Conservation (phyloP, 179 eudicot genomes). For the Pouteria campechiana region DNA sequence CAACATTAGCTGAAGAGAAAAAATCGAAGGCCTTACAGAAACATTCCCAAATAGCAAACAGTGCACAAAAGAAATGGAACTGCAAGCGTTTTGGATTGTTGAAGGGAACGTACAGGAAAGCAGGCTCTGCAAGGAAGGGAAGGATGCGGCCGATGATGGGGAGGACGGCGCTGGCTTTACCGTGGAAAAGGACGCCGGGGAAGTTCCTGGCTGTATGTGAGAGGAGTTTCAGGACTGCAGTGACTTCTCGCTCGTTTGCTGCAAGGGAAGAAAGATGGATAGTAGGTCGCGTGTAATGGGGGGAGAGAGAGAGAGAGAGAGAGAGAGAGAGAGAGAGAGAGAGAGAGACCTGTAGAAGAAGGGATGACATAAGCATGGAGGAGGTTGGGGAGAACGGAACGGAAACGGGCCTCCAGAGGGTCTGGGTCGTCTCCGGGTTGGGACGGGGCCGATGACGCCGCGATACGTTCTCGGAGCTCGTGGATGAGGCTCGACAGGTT, state of each 20-base stretch:
- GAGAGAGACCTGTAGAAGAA: conserved; percentile 40
- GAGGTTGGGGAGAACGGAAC: conserved; percentile 74
- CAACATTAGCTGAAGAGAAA: no score
- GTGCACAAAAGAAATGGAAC: background rate
- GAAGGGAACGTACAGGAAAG: conserved; percentile 37
- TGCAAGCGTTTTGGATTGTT: no score
- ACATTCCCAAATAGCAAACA: background rate
- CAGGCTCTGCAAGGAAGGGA: conserved; percentile 73
- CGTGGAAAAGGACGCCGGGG: conserved; percentile 83
- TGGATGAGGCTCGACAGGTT: conserved; percentile 67
- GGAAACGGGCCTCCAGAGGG: conserved; percentile 51
- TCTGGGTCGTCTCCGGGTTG: conserved; percentile 37
- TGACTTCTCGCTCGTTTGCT: conserved; percentile 80
- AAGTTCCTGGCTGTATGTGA: conserved; percentile 62
- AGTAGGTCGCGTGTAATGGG: background rate
- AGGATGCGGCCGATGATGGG: conserved; percentile 74
- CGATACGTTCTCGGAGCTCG: conserved; percentile 84
- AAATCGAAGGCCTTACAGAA: background rate
- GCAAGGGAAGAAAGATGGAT: background rate
- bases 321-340: background rate
- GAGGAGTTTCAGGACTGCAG: conserved; percentile 67
- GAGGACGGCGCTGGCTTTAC: conserved; percentile 47
- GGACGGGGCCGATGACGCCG: conserved; percentile 64
- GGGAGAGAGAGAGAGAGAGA: background rate
- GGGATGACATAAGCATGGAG: conserved; percentile 64